Evolutionary conservation across 2,329 filamentous ascomycete genomes (phyloP).

Genomic region (Cryphonectria nitschkei): DNA sequence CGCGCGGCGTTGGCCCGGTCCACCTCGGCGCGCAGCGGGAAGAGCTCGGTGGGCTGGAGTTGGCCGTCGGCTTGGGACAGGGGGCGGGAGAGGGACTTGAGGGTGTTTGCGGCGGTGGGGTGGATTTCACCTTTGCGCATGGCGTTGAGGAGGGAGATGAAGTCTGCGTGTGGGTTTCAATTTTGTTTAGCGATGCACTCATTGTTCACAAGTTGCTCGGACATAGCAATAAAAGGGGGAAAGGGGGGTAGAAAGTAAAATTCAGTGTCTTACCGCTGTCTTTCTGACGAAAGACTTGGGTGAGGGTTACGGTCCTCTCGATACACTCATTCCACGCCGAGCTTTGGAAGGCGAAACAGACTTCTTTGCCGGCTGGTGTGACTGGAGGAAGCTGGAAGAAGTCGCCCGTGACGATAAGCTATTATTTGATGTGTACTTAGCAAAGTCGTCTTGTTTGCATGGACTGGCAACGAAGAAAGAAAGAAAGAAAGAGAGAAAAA

Average conservation of each 20-base stretch:
- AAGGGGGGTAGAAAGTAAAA: too few species aligned
- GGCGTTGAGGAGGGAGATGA: conserved; percentile 76
- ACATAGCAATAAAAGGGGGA: too few species aligned
- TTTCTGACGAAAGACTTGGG: conserved; percentile 76
- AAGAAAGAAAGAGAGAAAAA: background rate
- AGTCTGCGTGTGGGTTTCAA: conserved; percentile 44
- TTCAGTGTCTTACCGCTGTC: conserved; percentile 43
- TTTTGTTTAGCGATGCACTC: too few species aligned
- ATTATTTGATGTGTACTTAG: conserved; percentile 2
- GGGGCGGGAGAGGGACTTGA: conserved; percentile 61
- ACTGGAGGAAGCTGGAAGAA: conserved; percentile 81
- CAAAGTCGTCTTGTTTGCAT: background rate
- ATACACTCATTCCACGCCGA: conserved; percentile 74
- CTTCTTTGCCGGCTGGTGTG: conserved; percentile 59
- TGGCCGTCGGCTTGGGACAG: conserved; percentile 58
- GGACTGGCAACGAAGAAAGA: too few species aligned
- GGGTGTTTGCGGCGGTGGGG: conserved; percentile 61
- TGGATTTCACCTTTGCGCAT: conserved; percentile 72
- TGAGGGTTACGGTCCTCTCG: conserved; percentile 73
- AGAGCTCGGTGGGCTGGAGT: conserved; percentile 71
- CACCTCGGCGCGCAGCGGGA: conserved; percentile 72
- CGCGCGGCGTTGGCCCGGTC: conserved; percentile 69
- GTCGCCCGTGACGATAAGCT: conserved; percentile 75
- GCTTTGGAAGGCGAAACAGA: conserved; percentile 74
- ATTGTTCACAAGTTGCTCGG: background rate